phyloP scores from a whole-genome alignment of 148 eudicot species.

The Vaccinium macrocarpon region DNA sequence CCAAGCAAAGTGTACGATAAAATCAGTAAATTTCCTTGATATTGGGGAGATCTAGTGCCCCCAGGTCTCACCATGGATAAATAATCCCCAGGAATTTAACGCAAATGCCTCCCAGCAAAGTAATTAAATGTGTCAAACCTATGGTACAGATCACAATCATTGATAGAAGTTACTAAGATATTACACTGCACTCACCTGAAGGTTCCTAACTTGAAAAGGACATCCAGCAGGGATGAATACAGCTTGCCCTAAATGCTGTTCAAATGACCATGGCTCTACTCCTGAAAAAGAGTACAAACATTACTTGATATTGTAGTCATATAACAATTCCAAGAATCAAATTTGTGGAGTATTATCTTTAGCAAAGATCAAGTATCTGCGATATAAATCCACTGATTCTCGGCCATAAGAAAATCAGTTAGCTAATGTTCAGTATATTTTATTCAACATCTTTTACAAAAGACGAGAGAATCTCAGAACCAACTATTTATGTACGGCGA shows the following conservation, averaged over 20 bases:
- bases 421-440: neutral
- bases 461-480: neutral
- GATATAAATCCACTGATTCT: neutral
- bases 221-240: conserved; percentile 96
- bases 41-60: neutral
- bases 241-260: conserved; percentile 87
- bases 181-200: conserved; percentile 50
- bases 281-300: conserved; percentile 41
- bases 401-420: neutral
- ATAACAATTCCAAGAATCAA: conserved; percentile 5
- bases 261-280: conserved; percentile 89
- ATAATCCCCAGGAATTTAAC: neutral
- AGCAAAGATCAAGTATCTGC: neutral
- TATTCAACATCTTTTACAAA: neutral
- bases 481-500: neutral
- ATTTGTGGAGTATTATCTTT: neutral
- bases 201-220: conserved; percentile 85
- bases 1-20: neutral
- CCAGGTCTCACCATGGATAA: neutral
- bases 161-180: neutral
- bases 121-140: neutral
- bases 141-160: neutral
- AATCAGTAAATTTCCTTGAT: neutral
- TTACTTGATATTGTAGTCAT: neutral
- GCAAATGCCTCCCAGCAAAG: neutral